Evolutionary conservation across 768 basidiomycete species (phyloP).

Genomic region (Hebeloma cylindrosporum): DNA sequence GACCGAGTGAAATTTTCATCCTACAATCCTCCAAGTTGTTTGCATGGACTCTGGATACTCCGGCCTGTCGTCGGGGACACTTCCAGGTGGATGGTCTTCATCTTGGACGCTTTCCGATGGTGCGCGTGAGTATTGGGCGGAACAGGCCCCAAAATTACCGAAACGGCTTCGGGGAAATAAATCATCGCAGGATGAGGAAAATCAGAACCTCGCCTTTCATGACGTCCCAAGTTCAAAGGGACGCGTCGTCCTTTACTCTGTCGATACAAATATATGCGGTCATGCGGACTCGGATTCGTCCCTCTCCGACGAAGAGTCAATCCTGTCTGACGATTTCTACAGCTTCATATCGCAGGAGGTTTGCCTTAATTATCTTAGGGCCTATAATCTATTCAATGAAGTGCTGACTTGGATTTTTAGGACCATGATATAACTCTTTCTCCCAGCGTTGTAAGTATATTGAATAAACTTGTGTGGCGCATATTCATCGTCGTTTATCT

Average conservation of each 20-base stretch:
- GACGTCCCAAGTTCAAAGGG: not conserved
- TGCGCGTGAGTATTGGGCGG: not conserved
- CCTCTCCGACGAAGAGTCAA: slow-evolving; percentile 15
- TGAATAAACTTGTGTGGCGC: not conserved
- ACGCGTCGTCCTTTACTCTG: not conserved
- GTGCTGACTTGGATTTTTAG: slow-evolving; percentile 5
- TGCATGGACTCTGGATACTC: slow-evolving; percentile 1
- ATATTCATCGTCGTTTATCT: slow-evolving; percentile 1
- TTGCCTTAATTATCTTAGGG: not conserved
- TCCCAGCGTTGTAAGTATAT: slow-evolving; percentile 1
- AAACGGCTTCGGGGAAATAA: not conserved
- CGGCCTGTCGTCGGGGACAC: slow-evolving; percentile 11
- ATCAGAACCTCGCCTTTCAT: not conserved
- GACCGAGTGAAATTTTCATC: no score
- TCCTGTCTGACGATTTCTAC: slow-evolving; percentile 22
- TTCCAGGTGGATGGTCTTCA: slow-evolving; percentile 25
- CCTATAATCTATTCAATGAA: not conserved
- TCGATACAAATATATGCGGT: not conserved
- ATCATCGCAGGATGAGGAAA: slow-evolving; percentile 1
- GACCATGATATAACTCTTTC: slow-evolving; percentile 1
- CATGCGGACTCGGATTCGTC: slow-evolving; percentile 1
- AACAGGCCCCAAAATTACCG: slow-evolving; percentile 9
- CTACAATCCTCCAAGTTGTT: not conserved
- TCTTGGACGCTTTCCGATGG: slow-evolving; percentile 14
- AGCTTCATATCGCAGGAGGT: slow-evolving; percentile 21